A percentile compares a stretch with the other conserved stretches of the same genome.
Evolutionary conservation across 306 rosid genomes (phyloP).

Genomic region (Fragaria vesca): DNA sequence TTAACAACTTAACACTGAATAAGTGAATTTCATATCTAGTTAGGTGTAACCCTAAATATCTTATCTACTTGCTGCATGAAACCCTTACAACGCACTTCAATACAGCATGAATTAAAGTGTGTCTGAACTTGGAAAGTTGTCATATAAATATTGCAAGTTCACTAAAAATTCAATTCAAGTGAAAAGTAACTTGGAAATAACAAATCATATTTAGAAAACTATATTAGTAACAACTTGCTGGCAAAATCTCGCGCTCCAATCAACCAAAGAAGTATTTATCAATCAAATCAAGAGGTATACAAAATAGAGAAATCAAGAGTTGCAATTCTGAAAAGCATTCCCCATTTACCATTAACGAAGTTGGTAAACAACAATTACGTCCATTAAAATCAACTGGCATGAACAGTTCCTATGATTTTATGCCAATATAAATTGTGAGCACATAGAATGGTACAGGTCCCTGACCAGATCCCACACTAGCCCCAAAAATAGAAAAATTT

Average conservation of each 20-base stretch:
- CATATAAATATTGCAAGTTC: neutral
- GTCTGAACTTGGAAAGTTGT: neutral
- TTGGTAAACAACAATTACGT: neutral
- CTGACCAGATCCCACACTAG: neutral
- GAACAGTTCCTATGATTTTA: neutral
- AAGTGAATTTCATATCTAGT: neutral
- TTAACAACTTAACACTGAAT: conserved; percentile 18
- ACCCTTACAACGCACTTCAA: neutral
- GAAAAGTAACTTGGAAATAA: neutral
- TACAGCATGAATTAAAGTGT: neutral
- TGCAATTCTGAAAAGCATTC: neutral
- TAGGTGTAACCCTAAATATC: neutral
- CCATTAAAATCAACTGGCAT: neutral
- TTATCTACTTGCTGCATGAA: neutral
- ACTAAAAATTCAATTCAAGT: neutral
- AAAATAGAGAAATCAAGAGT: neutral
- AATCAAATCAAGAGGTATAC: neutral
- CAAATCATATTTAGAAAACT: neutral
- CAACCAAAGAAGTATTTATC: neutral
- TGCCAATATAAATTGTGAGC: neutral
- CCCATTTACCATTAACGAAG: neutral
- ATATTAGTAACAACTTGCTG: neutral
- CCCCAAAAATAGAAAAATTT: neutral
- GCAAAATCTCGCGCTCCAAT: neutral
- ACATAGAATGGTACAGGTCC: neutral